These are phyloP conservation scores for Moniliophthora roreri DNA, from an alignment of 1,284 basidiomycete species.

Conservation along the genomic window DNA sequence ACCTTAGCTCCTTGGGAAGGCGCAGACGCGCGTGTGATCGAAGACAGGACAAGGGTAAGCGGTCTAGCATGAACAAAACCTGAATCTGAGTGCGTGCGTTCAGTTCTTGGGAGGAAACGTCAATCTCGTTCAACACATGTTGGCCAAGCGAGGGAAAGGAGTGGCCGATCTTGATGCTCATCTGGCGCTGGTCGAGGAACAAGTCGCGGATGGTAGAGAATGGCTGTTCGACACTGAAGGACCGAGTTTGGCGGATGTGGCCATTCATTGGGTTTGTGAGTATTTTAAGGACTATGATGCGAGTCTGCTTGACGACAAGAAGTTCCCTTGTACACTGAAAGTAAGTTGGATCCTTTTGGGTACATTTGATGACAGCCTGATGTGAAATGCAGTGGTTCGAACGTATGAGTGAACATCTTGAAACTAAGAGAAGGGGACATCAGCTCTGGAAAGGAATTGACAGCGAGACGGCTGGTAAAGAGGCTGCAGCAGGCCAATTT, in stretches of 20 bases:
- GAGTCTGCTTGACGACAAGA: too few relatives aligned
- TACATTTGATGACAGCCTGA: background rate
- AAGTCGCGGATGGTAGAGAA: slow-evolving; percentile 53
- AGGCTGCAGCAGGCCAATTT: slow-evolving; percentile 41
- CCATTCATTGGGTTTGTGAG: slow-evolving; percentile 44
- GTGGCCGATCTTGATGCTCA: background rate
- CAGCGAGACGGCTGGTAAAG: slow-evolving; percentile 26
- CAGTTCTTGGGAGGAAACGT: background rate
- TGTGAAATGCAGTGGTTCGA: slow-evolving; percentile 12
- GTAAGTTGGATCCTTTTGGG: slow-evolving; percentile 28
- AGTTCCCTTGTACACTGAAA: slow-evolving; percentile 26
- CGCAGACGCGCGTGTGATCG: slow-evolving; percentile 44
- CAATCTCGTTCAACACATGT: too few relatives aligned
- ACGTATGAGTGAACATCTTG: slow-evolving; percentile 6
- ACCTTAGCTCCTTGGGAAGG: slow-evolving; percentile 45
- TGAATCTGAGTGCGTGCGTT: too few relatives aligned
- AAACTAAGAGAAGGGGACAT: slow-evolving; percentile 7
- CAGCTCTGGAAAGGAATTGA: slow-evolving; percentile 21
- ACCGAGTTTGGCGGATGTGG: slow-evolving; percentile 51
- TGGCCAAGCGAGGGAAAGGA: background rate
- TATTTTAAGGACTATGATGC: slow-evolving; percentile 33
- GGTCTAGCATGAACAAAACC: too few relatives aligned
- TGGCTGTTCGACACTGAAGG: slow-evolving; percentile 56
- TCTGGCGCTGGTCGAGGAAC: slow-evolving; percentile 46
- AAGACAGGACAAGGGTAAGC: slow-evolving; percentile 43